Base-by-base conservation (phyloP, 1,284 basidiomycete genomes). In the Earliella scabrosa region DNA sequence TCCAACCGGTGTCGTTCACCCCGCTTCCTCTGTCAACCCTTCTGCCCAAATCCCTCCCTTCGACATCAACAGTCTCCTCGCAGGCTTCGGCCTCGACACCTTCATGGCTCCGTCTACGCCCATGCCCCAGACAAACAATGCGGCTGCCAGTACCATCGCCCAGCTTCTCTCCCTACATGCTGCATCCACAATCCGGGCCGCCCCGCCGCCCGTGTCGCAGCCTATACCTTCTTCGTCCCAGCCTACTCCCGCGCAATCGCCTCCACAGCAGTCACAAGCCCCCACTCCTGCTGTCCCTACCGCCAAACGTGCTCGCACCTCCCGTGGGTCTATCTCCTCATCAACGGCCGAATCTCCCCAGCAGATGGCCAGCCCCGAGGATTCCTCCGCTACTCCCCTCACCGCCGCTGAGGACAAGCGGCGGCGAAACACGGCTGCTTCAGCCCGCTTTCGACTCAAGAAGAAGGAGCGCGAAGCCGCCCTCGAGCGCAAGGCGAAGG, bases 381-480 rank as follows among this genome's bases (percentile, higher is more conserved):
- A 77, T 29, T 62, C 39, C 51, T 68, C 50, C 62, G 70, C 47
- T 1, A 71, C 70, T 10, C 47, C 74, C 1, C 24, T 81, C 2
- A 77, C 77, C 7, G 75, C 86, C 1, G 75, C 88, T 1, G 94
- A 97, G 71, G 94, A 97, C 77, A 99, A 98, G 75, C 88, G 97
- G 35, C 82, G 95, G 58, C 80, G 97, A 45, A 99, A 99, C 73
- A 99, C 97, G 0, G 95, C 95, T 18, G 97, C 97, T 0, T 95
- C 92, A 56, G 96, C 96, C n/a, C 91, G 97, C 14, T 99, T 99
- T 84, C 83, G 97, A 57, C 77, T 96, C 68, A 99, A 99, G 85
- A 99, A 99, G 83, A 99, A 99, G 82, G 95, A 98, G 75, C 82
- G 97, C 20, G 97, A 99, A 77, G 91, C 90, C 14, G 95, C 95